Percentiles rank a stretch among this genome's conserved stretches.
Evolutionary conservation across 768 basidiomycete species (phyloP).

Genomic region (Sporobolomyces pararoseus): DNA sequence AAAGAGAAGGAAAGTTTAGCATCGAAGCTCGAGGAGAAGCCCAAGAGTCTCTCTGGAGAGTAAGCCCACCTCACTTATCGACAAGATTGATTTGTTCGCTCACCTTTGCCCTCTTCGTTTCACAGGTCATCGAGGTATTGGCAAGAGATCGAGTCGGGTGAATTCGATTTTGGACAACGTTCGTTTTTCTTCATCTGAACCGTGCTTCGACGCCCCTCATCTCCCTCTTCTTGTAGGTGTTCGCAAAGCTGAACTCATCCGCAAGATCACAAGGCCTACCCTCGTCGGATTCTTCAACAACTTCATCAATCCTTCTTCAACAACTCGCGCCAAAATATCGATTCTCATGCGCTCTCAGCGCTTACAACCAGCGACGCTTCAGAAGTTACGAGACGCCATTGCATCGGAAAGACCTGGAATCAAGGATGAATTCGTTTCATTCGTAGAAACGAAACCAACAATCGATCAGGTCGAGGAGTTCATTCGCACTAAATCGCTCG

Average conservation of each 20-base stretch:
- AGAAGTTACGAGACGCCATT: neutral
- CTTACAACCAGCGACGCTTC: conserved; percentile 44
- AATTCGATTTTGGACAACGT: conserved; percentile 83
- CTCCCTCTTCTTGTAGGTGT: conserved; percentile 66
- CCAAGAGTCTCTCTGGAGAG: conserved; percentile 85
- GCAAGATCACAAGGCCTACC: conserved; percentile 67
- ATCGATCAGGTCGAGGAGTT: neutral
- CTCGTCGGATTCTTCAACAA: conserved; percentile 68
- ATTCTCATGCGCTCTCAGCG: conserved; percentile 74
- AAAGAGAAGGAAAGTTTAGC: conserved; percentile 81
- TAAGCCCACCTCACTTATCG: conserved; percentile 35
- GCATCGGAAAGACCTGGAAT: neutral
- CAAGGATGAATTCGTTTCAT: neutral
- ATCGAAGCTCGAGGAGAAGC: conserved; percentile 73
- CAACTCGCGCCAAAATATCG: conserved; percentile 74
- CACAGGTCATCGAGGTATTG: conserved; percentile 68
- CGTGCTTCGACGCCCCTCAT: conserved; percentile 56
- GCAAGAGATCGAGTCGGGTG: conserved; percentile 68
- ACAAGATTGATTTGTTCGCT: too few species aligned
- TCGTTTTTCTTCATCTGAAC: conserved; percentile 50
- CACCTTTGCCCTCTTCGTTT: conserved; percentile 71
- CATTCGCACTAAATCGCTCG: neutral
- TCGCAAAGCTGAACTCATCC: conserved; percentile 65
- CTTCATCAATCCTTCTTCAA: conserved; percentile 61
- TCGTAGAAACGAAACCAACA: conserved; percentile 16